These are phyloP conservation scores for Petrea volubilis DNA, from an alignment of 257 asterid genomes.

Conservation along the genomic window DNA sequence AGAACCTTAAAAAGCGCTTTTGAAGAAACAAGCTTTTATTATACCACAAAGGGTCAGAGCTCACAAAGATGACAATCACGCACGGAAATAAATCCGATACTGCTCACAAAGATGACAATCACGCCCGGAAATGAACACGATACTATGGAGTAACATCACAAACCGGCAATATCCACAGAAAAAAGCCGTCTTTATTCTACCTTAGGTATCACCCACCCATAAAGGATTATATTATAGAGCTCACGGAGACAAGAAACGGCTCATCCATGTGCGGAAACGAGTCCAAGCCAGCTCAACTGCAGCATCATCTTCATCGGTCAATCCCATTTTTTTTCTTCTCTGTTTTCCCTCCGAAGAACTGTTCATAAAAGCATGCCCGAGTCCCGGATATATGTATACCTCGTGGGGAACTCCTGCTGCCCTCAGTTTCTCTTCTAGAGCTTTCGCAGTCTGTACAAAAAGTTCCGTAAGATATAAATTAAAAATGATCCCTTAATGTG, in stretches of 20 bases:
- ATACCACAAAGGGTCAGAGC: too few species aligned
- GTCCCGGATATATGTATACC: conserved; percentile 75
- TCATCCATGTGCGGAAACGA: conserved; percentile 80
- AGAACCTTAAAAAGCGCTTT: too few species aligned
- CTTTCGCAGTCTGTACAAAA: conserved; percentile 70
- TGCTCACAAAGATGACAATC: too few species aligned
- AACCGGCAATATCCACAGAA: not conserved
- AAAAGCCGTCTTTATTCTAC: not conserved
- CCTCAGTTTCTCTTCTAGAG: conserved; percentile 81
- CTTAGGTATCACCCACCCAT: not conserved
- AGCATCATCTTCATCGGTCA: conserved; percentile 64
- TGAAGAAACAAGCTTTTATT: too few species aligned
- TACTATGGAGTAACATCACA: not conserved
- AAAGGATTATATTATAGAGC: not conserved
- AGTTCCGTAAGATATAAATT: not conserved
- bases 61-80: too few species aligned
- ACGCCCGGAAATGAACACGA: too few species aligned
- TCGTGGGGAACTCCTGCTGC: conserved; percentile 74
- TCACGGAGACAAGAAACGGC: conserved; percentile 58
- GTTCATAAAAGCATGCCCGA: conserved; percentile 92
- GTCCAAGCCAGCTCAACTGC: conserved; percentile 89
- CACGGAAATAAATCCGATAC: too few species aligned
- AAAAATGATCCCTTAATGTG: not conserved
- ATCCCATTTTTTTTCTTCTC: conserved; percentile 84
- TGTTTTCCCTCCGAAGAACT: conserved; percentile 65